Evolutionary conservation across 257 asterid species (phyloP).

Genomic region (Coffea eugenioides): DNA sequence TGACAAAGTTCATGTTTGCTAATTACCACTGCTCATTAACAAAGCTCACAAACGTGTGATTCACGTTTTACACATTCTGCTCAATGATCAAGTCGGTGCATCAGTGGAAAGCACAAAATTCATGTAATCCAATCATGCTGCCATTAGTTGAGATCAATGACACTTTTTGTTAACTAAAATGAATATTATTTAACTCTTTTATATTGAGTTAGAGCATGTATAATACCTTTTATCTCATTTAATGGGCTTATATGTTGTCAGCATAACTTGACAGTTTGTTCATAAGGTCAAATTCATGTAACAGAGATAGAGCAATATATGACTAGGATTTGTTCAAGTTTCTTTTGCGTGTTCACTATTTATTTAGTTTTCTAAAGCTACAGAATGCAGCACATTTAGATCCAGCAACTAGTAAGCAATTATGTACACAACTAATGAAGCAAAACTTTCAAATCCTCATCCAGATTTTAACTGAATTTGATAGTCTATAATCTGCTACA

Average conservation of each 20-base stretch:
- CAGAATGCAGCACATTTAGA: background rate
- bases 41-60: background rate
- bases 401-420: background rate
- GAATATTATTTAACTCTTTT: background rate
- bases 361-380: background rate
- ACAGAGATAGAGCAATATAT: background rate
- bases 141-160: background rate
- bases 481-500: background rate
- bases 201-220: background rate
- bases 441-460: background rate
- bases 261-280: background rate
- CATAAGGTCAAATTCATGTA: background rate
- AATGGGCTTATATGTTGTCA: background rate
- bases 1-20: background rate
- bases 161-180: background rate
- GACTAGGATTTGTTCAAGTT: background rate
- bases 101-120: background rate
- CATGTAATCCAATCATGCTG: background rate
- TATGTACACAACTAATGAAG: background rate
- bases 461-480: background rate
- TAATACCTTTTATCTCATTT: background rate
- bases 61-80: background rate
- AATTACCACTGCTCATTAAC: background rate
- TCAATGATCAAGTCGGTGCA: background rate
- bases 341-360: background rate